These are phyloP conservation scores for Colletotrichum sp. DNA, from an alignment of 2,329 filamentous ascomycete genomes.

Conservation along the genomic window DNA sequence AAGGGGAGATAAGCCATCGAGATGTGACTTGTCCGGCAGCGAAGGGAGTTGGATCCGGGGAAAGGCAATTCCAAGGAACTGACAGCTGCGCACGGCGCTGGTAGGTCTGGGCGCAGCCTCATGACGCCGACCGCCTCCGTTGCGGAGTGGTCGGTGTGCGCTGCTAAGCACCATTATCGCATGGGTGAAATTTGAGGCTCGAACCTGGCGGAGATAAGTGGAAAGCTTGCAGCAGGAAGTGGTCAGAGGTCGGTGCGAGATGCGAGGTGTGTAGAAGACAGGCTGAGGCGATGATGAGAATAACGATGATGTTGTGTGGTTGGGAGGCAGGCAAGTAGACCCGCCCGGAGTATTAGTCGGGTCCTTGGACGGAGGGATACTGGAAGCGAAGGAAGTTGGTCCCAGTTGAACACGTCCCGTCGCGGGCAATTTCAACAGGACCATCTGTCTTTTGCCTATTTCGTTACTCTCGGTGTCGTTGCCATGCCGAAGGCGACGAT, in stretches of 20 bases:
- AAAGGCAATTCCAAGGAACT: neutral
- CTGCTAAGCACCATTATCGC: neutral
- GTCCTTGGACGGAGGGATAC: neutral
- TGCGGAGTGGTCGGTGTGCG: neutral
- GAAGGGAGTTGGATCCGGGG: slow-evolving; percentile 6
- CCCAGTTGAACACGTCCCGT: neutral
- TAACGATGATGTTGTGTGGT: neutral
- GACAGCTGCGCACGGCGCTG: neutral
- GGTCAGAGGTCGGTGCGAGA: neutral
- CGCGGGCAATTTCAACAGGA: neutral
- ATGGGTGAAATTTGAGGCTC: neutral
- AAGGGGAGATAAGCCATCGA: slow-evolving; percentile 1
- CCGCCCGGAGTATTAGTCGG: neutral
- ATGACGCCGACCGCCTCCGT: neutral
- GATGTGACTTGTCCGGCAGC: slow-evolving; percentile 12
- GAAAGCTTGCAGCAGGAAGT: neutral
- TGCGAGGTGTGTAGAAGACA: neutral
- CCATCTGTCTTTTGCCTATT: neutral
- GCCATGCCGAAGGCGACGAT: neutral
- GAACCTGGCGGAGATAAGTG: neutral
- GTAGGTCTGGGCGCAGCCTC: slow-evolving; percentile 4
- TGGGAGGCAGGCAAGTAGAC: neutral
- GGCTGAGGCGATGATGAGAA: neutral
- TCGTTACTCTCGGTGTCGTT: neutral
- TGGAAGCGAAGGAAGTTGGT: neutral